Base-by-base conservation (phyloP, 441 rosid species). In the Viola pubescens region DNA sequence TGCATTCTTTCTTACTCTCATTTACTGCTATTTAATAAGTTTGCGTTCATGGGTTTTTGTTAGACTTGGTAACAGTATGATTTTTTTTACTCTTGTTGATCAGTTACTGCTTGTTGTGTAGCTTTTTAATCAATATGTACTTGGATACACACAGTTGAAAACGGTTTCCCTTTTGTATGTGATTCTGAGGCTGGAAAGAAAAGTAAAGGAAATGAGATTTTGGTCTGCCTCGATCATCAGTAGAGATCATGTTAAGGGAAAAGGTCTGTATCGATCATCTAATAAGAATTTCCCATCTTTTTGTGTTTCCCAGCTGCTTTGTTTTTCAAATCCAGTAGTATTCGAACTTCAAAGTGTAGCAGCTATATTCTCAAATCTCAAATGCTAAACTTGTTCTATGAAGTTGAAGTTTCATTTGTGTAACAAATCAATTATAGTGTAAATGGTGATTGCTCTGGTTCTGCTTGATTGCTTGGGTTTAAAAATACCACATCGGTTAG, bases 381-480 rank as follows among this genome's bases (percentile, higher is more conserved):
- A 16, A 16, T 16, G 19, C 19, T 16, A 16, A 16, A 16, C 19
- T 16, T 16, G 19, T 16, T 16, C 1, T 16, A 16, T 16, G 19
- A 16, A 16, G 19, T 16, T 16, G 19, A 16, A 16, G 19, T 16
- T 16, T 16, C 19, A 16, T 16, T 16, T 16, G 19, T 16, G 19
- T 16, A 16, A 16, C 19, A 16, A 16, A 16, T 16, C 19, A 16
- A 16, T 16, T 16, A 16, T 0, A 1, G 14, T 48, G 19, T 48
- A 12, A 48, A 48, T 0, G 19, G 19, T 16, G 19, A 16, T 16
- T 0, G 19, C 19, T 16, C 19, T 16, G 19, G 19, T 16, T 16
- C 19, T 16, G 76, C 71, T 65, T 60, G 67, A 58, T 47, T 56
- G 56, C 67, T 50, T 43, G 34, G 34, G 34, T 26, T 26, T 26